Percentiles rank a stretch among this genome's conserved stretches.
Conservation (phyloP, 176 grass and related monocot species). For the Bonia amplexicaulis region DNA sequence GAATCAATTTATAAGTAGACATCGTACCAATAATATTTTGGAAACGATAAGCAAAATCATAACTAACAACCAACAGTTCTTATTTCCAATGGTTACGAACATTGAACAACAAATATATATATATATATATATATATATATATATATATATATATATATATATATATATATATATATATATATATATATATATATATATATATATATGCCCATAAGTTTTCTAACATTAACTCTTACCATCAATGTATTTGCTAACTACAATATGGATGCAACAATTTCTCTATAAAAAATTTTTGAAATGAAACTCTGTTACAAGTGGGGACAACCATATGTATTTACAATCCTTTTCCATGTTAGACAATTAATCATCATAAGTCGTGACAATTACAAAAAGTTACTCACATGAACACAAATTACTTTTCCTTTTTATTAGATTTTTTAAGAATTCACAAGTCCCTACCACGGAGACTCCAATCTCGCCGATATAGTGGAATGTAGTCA, state of each 20-base stretch:
- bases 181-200: too few species aligned
- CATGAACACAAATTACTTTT: neutral
- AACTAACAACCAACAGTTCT: neutral
- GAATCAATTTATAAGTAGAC: conserved; percentile 37
- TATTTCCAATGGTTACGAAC: neutral
- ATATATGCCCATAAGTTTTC: neutral
- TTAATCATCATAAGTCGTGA: neutral
- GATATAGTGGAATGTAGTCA: conserved; percentile 1
- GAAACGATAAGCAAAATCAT: neutral
- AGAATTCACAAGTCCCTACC: neutral
- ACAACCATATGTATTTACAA: neutral
- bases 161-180: too few species aligned
- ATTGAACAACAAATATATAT: neutral
- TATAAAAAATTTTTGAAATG: too few species aligned
- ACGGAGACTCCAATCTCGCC: neutral
- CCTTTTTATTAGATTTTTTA: neutral
- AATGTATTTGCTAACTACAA: too few species aligned
- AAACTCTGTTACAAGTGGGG: too few species aligned
- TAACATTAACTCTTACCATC: neutral
- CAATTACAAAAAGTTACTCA: neutral
- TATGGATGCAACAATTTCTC: too few species aligned
- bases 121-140: too few species aligned
- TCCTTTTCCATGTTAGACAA: neutral
- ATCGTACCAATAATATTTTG: conserved; percentile 18
- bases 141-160: too few species aligned